These are phyloP conservation scores for Eutrema yunnanense DNA, from an alignment of 345 rosid species.

Conservation along the genomic window DNA sequence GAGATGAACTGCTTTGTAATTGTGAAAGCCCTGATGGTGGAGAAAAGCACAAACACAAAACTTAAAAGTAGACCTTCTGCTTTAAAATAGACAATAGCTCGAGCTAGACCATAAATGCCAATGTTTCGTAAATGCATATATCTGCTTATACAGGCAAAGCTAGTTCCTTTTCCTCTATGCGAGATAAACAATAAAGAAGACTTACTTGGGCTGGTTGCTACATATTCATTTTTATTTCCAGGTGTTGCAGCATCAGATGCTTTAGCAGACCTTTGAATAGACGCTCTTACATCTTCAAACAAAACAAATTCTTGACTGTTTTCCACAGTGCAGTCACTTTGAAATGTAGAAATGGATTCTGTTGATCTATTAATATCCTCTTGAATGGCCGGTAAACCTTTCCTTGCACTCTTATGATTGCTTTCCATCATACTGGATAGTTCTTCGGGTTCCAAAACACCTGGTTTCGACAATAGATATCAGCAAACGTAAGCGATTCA, in stretches of 20 bases:
- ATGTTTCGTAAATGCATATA: neutral
- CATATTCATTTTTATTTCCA: conserved; percentile 16
- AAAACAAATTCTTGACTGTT: conserved; percentile 61
- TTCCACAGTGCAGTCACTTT: conserved; percentile 53
- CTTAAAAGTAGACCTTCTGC: neutral
- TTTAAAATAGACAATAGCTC: neutral
- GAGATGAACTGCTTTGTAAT: neutral
- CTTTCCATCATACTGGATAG: conserved; percentile 67
- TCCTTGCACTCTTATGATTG: conserved; percentile 39
- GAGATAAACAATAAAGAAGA: neutral
- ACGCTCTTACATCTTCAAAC: conserved; percentile 88
- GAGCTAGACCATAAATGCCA: neutral
- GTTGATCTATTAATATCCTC: conserved; percentile 69
- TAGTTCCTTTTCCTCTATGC: neutral
- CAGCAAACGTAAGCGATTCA: neutral
- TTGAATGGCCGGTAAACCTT: conserved; percentile 54
- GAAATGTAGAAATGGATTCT: conserved; percentile 73
- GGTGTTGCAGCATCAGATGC: conserved; percentile 27
- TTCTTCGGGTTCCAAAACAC: conserved; percentile 85
- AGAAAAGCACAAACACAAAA: neutral
- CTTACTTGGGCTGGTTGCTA: conserved; percentile 44
- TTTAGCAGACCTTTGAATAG: conserved; percentile 46
- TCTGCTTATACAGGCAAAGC: neutral
- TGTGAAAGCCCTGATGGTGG: neutral
- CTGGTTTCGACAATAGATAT: conserved; percentile 30